Evolutionary conservation across 2,329 filamentous ascomycete species (phyloP), one percentile per base, ranked within the genome.

Genomic region (Xylariaceae sp.): DNA sequence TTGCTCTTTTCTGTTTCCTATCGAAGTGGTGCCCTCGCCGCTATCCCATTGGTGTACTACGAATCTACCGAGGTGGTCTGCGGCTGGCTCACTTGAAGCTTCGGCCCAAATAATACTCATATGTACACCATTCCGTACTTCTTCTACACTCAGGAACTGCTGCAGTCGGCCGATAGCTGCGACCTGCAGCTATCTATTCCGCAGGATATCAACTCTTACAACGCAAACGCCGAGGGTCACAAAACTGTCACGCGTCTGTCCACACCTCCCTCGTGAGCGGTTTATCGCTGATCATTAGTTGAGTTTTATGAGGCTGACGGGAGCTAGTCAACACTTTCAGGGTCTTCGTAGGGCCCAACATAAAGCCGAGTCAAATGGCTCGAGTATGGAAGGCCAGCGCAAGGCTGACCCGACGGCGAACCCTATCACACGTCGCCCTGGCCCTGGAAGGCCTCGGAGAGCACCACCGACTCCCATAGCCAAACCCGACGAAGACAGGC

Each of bases 401-500:
- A 75, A 70, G 54, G 39, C 70, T 51, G 80, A 84, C 61, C 80
- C 80, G 8, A 77, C 76, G 0, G 49, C 71, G 58, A 83, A 84
- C 53, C 81, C 81, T 47, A 83, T 84, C 61, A 83, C 79, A n/a
- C 74, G 80, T 15, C 75, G 81, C 22, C 80, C 81, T 3, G 81
- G 81, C 0, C 80, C 80, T 3, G 80, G 80, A 12, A 73, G 80
- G 6, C 77, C 79, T 0, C 72, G 75, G 49, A 83, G 82, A 63
- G 67, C 70, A 39, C 68, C 69, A n/a, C 59, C 63, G 37, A 60
- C 50, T 36, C 59, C 57, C 19, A 48, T 59, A 37, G 18, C 22
- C 29, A 47, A 43, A 34, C 8, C 36, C 26, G 56, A 58, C 18
- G 54, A 61, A 42, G 26, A 45, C 21, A 36, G 51, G 26, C 40